phyloP scores from a whole-genome alignment of 768 basidiomycete species.

The Plicaturopsis crispa region DNA sequence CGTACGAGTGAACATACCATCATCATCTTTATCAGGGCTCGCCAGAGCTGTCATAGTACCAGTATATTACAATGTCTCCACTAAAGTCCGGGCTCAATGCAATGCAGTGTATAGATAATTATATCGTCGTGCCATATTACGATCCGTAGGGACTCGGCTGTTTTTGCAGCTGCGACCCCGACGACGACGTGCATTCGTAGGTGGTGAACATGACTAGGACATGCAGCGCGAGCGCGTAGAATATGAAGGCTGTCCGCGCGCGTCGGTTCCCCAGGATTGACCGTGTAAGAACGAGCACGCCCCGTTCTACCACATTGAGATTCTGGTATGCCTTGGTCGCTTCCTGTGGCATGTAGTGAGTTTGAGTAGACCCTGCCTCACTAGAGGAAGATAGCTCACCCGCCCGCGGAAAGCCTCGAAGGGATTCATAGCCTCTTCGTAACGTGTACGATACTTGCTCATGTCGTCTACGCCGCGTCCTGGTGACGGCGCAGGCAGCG shows the following conservation, averaged over 20 bases:
- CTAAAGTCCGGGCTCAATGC: constrained; percentile 4
- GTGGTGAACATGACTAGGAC: constrained; percentile 73
- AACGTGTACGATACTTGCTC: constrained; percentile 83
- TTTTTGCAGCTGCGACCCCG: constrained; percentile 39
- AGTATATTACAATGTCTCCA: constrained; percentile 3
- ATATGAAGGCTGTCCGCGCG: constrained; percentile 82
- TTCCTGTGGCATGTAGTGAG: constrained; percentile 48
- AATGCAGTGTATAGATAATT: constrained; percentile 10
- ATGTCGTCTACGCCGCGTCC: constrained; percentile 58
- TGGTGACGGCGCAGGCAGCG: constrained; percentile 40
- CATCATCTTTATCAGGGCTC: constrained; percentile 6
- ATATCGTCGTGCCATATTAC: constrained; percentile 13
- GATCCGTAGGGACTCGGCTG: constrained; percentile 40
- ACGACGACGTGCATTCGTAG: constrained; percentile 61
- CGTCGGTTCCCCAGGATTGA: constrained; percentile 84
- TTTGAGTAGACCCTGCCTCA: not conserved
- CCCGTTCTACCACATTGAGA: constrained; percentile 86
- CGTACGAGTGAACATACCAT: constrained; percentile 6
- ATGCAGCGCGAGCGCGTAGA: constrained; percentile 79
- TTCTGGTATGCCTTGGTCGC: constrained; percentile 89
- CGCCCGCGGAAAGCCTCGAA: constrained; percentile 96
- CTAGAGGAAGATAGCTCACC: constrained; percentile 43
- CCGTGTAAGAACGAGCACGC: constrained; percentile 78
- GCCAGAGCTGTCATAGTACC: not conserved
- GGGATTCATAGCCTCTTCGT: constrained; percentile 97